phyloP scores from a whole-genome alignment of 208 protist genomes.

The Leptomonas pyrrhocoris region DNA sequence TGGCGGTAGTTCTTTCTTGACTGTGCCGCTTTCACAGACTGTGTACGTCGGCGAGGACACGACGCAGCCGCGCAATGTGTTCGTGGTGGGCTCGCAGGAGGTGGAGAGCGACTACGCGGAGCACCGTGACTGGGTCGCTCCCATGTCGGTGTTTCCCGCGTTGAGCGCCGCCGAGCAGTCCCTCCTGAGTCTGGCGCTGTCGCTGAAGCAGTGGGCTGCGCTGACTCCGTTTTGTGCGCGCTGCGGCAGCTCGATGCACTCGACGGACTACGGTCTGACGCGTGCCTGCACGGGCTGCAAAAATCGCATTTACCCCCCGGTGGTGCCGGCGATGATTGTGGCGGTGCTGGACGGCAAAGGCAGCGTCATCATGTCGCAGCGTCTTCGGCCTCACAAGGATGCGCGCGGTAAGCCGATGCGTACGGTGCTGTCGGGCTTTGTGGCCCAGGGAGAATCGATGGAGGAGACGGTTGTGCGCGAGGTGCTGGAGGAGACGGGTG shows the following conservation, averaged over 20 bases:
- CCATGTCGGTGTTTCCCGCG: slow-evolving; percentile 14
- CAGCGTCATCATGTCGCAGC: slow-evolving; percentile 49
- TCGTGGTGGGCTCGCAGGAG: slow-evolving; percentile 24
- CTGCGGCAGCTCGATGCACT: slow-evolving; percentile 36
- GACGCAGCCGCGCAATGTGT: slow-evolving; percentile 32
- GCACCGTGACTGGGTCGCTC: slow-evolving; percentile 14
- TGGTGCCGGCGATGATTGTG: slow-evolving; percentile 57
- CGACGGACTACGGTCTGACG: slow-evolving; percentile 24
- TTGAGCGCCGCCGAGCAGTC: slow-evolving; percentile 26
- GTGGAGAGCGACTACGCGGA: slow-evolving; percentile 13
- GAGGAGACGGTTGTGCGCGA: too few species aligned
- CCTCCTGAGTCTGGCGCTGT: slow-evolving; percentile 40
- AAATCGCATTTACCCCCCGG: slow-evolving; percentile 27
- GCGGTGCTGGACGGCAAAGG: slow-evolving; percentile 56
- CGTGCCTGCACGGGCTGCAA: slow-evolving; percentile 37
- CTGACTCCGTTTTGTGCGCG: slow-evolving; percentile 36
- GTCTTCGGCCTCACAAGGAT: background rate
- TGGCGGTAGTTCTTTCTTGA: slow-evolving; percentile 7
- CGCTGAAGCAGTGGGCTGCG: slow-evolving; percentile 40
- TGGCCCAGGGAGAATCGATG: too few species aligned
- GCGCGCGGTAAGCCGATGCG: too few species aligned
- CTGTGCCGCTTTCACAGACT: slow-evolving; percentile 10
- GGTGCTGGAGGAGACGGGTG: too few species aligned
- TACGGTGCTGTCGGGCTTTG: too few species aligned
- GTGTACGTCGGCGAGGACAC: slow-evolving; percentile 42